Percentiles rank a stretch among this genome's conserved stretches.
These are phyloP conservation scores for Elaeis guineensis DNA, from an alignment of 176 grass and related monocot species.

Conservation along the genomic window DNA sequence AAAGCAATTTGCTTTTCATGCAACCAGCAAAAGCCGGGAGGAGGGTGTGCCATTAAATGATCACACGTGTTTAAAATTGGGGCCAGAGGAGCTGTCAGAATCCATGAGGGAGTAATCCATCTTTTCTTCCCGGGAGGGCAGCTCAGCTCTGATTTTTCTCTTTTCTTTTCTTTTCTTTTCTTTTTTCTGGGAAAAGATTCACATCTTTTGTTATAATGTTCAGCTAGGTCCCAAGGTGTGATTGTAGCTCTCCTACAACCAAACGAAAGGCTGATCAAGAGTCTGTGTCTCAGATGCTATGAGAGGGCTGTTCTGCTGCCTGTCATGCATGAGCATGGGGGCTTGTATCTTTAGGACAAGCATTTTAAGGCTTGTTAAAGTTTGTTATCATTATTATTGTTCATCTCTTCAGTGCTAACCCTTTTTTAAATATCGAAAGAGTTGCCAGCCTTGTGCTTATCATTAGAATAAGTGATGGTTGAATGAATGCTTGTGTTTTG, in stretches of 20 bases:
- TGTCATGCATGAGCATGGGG: conserved; percentile 25
- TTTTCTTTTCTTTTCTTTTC: conserved; percentile 53
- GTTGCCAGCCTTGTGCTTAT: too few relatives aligned
- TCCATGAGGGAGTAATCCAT: conserved; percentile 83
- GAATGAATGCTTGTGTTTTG: too few relatives aligned
- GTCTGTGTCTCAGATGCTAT: conserved; percentile 31
- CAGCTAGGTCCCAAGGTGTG: conserved; percentile 40
- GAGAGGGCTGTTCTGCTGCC: background rate
- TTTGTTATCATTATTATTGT: conserved; percentile 18
- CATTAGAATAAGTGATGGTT: too few relatives aligned
- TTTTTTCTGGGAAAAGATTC: conserved; percentile 17
- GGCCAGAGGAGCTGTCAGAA: conserved; percentile 64
- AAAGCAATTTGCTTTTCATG: conserved; percentile 33
- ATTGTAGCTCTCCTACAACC: conserved; percentile 17
- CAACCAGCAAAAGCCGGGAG: conserved; percentile 25
- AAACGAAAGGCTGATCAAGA: conserved; percentile 6
- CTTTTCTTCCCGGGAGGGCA: conserved; percentile 85
- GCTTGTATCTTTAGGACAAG: conserved; percentile 27
- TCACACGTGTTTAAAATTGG: conserved; percentile 36
- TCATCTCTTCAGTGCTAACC: background rate
- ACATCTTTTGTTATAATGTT: conserved; percentile 29
- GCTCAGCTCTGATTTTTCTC: conserved; percentile 40
- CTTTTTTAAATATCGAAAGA: too few relatives aligned
- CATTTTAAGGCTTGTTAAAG: conserved; percentile 28
- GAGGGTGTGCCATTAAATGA: conserved; percentile 31